Conservation (phyloP, 768 basidiomycete species). For the Tricholoma hemisulphureum region DNA sequence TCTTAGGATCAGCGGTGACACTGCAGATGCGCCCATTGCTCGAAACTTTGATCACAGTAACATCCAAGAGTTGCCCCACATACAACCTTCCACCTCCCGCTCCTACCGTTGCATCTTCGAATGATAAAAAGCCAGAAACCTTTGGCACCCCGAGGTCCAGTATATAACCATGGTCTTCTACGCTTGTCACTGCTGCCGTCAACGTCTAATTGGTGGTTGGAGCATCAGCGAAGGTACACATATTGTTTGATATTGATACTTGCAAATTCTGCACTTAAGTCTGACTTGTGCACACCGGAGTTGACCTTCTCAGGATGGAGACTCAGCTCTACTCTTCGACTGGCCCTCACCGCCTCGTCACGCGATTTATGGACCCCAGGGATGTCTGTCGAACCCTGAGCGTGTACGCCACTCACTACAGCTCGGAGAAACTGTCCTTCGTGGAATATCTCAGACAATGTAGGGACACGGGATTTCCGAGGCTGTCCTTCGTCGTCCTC, state of each 20-base stretch:
- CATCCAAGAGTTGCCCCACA: conserved; percentile 67
- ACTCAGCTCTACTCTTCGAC: conserved; percentile 81
- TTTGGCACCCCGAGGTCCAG: conserved; percentile 79
- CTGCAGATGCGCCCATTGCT: conserved; percentile 79
- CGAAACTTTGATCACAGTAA: conserved; percentile 64
- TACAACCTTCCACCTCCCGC: conserved; percentile 36
- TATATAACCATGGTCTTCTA: conserved; percentile 94
- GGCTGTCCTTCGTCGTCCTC: conserved; percentile 47
- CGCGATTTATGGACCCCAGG: conserved; percentile 58
- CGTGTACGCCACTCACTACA: conserved; percentile 67
- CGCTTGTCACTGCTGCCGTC: conserved; percentile 72
- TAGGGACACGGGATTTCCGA: conserved; percentile 49
- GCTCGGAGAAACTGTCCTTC: conserved; percentile 87
- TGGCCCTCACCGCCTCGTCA: conserved; percentile 65
- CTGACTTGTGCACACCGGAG: conserved; percentile 70
- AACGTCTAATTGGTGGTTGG: conserved; percentile 50
- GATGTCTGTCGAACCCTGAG: conserved; percentile 61
- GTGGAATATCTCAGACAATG: conserved; percentile 70
- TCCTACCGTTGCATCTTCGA: conserved; percentile 60
- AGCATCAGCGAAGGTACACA: conserved; percentile 10
- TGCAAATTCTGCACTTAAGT: conserved; percentile 74
- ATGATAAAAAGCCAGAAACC: conserved; percentile 82
- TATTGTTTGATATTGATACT: conserved; percentile 32
- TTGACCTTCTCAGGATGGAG: conserved; percentile 85
- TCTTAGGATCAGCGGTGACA: conserved; percentile 53